phyloP scores from a whole-genome alignment of 805 yeast genomes.

The Wickerhamomyces kurtzmanii region DNA sequence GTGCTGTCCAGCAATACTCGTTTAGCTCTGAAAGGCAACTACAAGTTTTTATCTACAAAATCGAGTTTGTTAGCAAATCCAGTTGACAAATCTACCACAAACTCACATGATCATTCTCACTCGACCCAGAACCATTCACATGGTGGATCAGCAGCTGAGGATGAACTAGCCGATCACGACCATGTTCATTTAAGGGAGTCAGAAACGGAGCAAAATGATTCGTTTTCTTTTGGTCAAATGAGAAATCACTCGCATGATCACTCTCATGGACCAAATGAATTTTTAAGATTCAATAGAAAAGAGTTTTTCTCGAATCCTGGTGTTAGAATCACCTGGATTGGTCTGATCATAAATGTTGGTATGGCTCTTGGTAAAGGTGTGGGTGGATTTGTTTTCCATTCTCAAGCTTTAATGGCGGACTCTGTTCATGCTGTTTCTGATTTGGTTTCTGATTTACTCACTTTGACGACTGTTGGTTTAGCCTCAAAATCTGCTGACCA shows the following conservation, averaged over 20 bases:
- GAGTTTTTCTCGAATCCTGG: conserved; percentile 62
- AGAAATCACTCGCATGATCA: conserved; percentile 24
- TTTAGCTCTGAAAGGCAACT: too few species aligned
- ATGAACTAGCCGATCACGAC: conserved; percentile 17
- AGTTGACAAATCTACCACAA: too few species aligned
- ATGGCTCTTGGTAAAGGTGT: conserved; percentile 81
- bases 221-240: conserved; percentile 24
- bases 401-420: conserved; percentile 91
- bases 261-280: conserved; percentile 19
- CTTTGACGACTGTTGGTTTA: conserved; percentile 79
- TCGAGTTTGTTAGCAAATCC: too few species aligned
- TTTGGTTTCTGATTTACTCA: conserved; percentile 79
- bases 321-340: conserved; percentile 88
- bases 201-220: conserved; percentile 31
- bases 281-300: conserved; percentile 28
- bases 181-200: conserved; percentile 32
- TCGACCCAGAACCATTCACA: too few species aligned
- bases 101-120: too few species aligned
- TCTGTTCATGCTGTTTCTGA: conserved; percentile 91
- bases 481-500: conserved; percentile 50
- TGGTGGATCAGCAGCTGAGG: not conserved
- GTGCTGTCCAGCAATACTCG: too few species aligned
- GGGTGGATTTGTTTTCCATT: conserved; percentile 89
- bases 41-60: too few species aligned
- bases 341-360: conserved; percentile 71